phyloP scores from a whole-genome alignment of 805 yeast species.

The Lachancea lanzarotensis region DNA sequence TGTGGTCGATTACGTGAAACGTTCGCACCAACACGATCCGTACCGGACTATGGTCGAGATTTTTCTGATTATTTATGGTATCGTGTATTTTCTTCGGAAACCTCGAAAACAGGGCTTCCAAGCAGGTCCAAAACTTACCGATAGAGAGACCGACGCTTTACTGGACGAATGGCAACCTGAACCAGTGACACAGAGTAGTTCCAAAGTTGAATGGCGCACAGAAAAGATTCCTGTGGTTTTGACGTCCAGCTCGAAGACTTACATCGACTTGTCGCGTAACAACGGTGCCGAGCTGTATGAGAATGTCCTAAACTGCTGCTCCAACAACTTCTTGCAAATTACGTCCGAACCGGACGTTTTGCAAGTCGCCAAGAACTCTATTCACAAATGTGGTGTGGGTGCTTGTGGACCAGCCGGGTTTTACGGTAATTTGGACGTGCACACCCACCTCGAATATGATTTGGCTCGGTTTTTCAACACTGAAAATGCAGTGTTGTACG shows the following conservation, averaged over 20 bases:
- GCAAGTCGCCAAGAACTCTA: slow-evolving; percentile 48
- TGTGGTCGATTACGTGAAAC: slow-evolving; percentile 62
- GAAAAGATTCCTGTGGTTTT: slow-evolving; percentile 55
- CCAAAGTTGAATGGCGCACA: slow-evolving; percentile 55
- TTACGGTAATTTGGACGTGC: slow-evolving; percentile 92
- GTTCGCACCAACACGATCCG: slow-evolving; percentile 92
- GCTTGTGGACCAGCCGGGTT: slow-evolving; percentile 98
- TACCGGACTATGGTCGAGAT: slow-evolving; percentile 79
- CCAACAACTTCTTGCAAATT: slow-evolving; percentile 65
- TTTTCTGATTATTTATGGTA: slow-evolving; percentile 69
- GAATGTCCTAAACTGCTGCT: slow-evolving; percentile 57
- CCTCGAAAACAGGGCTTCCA: slow-evolving; percentile 68
- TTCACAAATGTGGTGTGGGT: slow-evolving; percentile 82
- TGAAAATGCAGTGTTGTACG: slow-evolving; percentile 76
- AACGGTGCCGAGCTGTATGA: slow-evolving; percentile 26
- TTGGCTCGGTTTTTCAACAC: slow-evolving; percentile 70
- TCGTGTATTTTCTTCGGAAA: slow-evolving; percentile 67
- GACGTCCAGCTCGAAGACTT: slow-evolving; percentile 43
- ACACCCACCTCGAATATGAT: slow-evolving; percentile 68
- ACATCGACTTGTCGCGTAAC: slow-evolving; percentile 23
- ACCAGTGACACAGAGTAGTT: slow-evolving; percentile 57
- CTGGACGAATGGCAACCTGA: slow-evolving; percentile 91
- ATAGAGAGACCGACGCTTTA: slow-evolving; percentile 69
- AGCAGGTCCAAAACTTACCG: slow-evolving; percentile 56
- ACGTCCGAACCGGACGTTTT: slow-evolving; percentile 43